A percentile compares a stretch with the other conserved stretches of the same genome.
Conservation (phyloP, 2,329 filamentous ascomycete genomes). For the Aspergillus caelatus region DNA sequence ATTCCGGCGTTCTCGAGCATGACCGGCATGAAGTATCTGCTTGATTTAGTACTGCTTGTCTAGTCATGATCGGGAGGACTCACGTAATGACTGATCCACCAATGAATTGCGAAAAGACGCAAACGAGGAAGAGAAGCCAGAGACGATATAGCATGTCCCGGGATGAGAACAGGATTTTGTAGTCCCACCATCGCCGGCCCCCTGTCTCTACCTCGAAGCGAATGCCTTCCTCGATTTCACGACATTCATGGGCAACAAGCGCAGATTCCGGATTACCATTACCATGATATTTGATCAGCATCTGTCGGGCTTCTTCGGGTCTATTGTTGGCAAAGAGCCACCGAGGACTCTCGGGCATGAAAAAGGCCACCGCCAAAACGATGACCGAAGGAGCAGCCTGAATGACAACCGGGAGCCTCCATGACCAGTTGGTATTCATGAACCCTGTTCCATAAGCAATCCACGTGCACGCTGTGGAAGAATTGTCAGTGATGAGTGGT, state of each 20-base stretch:
- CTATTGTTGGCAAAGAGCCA: slow-evolving; percentile 64
- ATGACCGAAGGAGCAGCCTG: slow-evolving; percentile 52
- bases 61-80: not conserved
- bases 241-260: slow-evolving; percentile 27
- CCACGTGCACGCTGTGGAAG: slow-evolving; percentile 15
- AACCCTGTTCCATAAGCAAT: slow-evolving; percentile 28
- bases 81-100: slow-evolving; percentile 13
- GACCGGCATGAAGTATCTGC: slow-evolving; percentile 14
- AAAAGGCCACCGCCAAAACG: slow-evolving; percentile 54
- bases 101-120: slow-evolving; percentile 13
- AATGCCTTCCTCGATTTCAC: slow-evolving; percentile 23
- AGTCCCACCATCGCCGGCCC: slow-evolving; percentile 15
- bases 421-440: slow-evolving; percentile 43
- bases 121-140: slow-evolving; percentile 12
- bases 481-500: not conserved
- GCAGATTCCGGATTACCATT: slow-evolving; percentile 43
- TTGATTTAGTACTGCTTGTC: not conserved
- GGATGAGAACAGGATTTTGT: slow-evolving; percentile 6
- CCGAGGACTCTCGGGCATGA: slow-evolving; percentile 65
- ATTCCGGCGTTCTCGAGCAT: slow-evolving; percentile 14
- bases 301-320: slow-evolving; percentile 58
- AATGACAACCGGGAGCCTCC: slow-evolving; percentile 63
- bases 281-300: slow-evolving; percentile 63
- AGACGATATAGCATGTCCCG: slow-evolving; percentile 13
- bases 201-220: slow-evolving; percentile 10